These are phyloP conservation scores for Globisporangium carolinianum DNA, from an alignment of 352 stramenopile species.

Conservation along the genomic window DNA sequence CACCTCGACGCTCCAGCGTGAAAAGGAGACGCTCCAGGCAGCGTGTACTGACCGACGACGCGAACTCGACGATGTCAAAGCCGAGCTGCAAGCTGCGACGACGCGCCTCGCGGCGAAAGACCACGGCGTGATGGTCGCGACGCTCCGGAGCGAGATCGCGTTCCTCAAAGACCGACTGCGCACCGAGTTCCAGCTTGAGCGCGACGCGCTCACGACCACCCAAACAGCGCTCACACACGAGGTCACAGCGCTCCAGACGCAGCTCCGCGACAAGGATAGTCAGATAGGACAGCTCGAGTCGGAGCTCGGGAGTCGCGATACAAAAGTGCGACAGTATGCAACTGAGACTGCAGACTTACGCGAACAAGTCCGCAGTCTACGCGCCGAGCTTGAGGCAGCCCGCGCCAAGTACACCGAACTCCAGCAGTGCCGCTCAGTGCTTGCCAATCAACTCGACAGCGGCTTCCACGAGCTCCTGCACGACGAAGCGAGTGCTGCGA, in stretches of 20 bases:
- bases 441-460: slow-evolving; percentile 55
- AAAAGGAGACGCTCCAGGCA: slow-evolving; percentile 27
- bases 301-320: slow-evolving; percentile 25
- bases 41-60: slow-evolving; percentile 18
- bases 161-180: slow-evolving; percentile 54
- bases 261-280: slow-evolving; percentile 41
- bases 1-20: slow-evolving; percentile 32
- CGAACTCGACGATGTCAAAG: slow-evolving; percentile 19
- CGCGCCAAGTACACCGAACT: slow-evolving; percentile 51
- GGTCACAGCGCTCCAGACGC: slow-evolving; percentile 24
- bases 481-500: slow-evolving; percentile 49
- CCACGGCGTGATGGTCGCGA: slow-evolving; percentile 47
- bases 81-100: slow-evolving; percentile 31
- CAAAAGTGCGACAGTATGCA: slow-evolving; percentile 30
- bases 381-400: slow-evolving; percentile 32
- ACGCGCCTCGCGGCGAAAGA: slow-evolving; percentile 39
- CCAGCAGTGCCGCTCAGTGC: slow-evolving; percentile 31
- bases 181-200: slow-evolving; percentile 58
- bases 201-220: slow-evolving; percentile 31
- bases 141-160: slow-evolving; percentile 48
- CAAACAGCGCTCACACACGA: slow-evolving; percentile 36
- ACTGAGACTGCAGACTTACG: slow-evolving; percentile 36
- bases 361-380: slow-evolving; percentile 26
- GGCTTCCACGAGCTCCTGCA: slow-evolving; percentile 66
- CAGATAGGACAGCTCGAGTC: slow-evolving; percentile 35